Evolutionary conservation across 345 rosid species (phyloP), one percentile per base, ranked within the genome.

Genomic region (Lenwebbia sp.): DNA sequence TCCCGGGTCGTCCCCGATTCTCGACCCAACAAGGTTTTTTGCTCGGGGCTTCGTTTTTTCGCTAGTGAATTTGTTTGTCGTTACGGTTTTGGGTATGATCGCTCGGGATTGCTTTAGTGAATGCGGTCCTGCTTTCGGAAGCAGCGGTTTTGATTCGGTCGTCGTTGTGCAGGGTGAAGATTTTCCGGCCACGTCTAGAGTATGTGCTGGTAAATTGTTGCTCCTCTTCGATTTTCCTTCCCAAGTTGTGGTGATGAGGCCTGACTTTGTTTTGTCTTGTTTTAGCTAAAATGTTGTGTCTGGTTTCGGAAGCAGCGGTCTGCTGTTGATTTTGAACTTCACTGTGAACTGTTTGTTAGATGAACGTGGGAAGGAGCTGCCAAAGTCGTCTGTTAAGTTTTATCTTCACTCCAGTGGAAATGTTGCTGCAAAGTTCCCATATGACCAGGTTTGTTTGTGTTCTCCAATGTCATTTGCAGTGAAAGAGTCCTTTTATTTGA

Each of bases 371-470:
- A 91, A 89, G 90, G 93, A 87, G 82, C 88, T 87, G 78, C 89
- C 87, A 12, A 96, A 91, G 90, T 87, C 91, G 41, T 83, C 94
- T 83, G 94, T 97, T 81, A 95, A 94, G 82, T 88, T 97, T 86
- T 58, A 90, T 85, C 94, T 97, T 74, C 98, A 94, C 86, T 89
- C 93, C 65, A 91, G 89, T 86, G 99, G 96, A 85, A 91, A 88
- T 86, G 88, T 95, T 87, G 98, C 98, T 54, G 98, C 95, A 19
- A 95, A 93, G 89, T 95, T 95, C 89, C 55, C 65, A 1, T 96
- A 95, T 89, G 92, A 94, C 88, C 90, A 90, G 92, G 99, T 95
- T 86, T 86, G 19, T 22, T 82, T 83, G 85, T 78, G 56, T 6
- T 86, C 84, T 83, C 15, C 83, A 82, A 50, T 37, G n/a, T 83